Evolutionary conservation across 2,329 filamentous ascomycete genomes (phyloP), one percentile per base, ranked within the genome.

Genomic region (Penicillium sp.): DNA sequence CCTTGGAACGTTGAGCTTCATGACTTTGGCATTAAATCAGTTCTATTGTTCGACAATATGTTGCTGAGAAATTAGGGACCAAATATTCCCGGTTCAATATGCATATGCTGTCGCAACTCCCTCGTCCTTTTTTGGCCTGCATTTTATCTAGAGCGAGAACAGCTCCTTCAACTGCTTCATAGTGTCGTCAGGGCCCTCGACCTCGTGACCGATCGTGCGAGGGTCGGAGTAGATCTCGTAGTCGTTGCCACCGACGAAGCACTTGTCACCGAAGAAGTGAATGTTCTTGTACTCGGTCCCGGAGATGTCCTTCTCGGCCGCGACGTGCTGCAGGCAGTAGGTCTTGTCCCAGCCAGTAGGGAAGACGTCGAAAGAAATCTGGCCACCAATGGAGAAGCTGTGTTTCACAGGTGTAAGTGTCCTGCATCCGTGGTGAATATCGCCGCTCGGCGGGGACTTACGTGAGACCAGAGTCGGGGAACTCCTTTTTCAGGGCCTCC

Each of bases 211-310:
- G 54, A 88, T 85, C 31, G 89, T 95, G 67, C 92, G 81, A 48
- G 81, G 68, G 70, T 97, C 92, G 60, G 76, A 79, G 74, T 87
- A 97, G 69, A 99, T 96, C 79, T 97, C 92, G 70, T 86, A 92
- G 75, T 99, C 94, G 73, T 97, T 99, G 56, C 94, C 94, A 58
- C 94, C 92, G 71, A 86, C 75, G 69, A 84, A 86, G 24, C 89
- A 89, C 86, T 97, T 99, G 81, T 99, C 94, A 60, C 94, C 94
- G 67, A 97, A 99, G 82, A 97, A 97, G 80, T 97, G 94, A 63
- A 97, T 88, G 40, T 83, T 92, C 62, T 84, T 89, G 80, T 92
- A 97, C 22, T 85, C 76, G 44, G 74, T 61, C 4, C 76, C 76
- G 7, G 71, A 70, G 57, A 95, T 78, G 56, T 87, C 86, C 66